Conservation (phyloP, 768 basidiomycete species). For the Kondoa malvinella region DNA sequence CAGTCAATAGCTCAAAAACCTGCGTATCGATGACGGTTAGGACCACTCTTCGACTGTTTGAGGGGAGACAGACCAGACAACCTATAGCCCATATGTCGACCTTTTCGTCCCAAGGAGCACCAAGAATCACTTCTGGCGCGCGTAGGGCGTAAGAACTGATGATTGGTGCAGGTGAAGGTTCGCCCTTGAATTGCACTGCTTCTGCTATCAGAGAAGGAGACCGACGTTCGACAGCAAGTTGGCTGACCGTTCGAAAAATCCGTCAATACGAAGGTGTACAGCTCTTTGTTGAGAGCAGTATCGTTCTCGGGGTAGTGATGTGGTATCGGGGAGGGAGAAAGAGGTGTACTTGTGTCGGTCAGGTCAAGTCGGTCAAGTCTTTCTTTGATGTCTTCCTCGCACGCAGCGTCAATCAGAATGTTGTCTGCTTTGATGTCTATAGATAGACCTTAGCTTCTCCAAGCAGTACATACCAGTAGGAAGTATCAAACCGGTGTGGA, state of each 20-base stretch:
- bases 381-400: not conserved
- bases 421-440: not conserved
- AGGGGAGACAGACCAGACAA: not conserved
- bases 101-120: not conserved
- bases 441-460: too few relatives aligned
- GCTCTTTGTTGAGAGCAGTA: not conserved
- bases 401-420: not conserved
- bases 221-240: not conserved
- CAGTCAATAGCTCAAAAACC: not conserved
- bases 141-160: not conserved
- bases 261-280: not conserved
- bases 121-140: not conserved
- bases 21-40: not conserved
- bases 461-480: too few relatives aligned
- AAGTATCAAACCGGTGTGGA: too few relatives aligned
- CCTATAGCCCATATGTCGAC: not conserved
- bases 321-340: not conserved
- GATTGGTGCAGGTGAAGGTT: not conserved
- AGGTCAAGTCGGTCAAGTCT: not conserved
- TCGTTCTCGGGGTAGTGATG: not conserved
- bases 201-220: not conserved
- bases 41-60: not conserved
- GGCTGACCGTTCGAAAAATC: not conserved
- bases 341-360: not conserved
- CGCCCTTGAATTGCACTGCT: not conserved